Evolutionary conservation across 2,329 filamentous ascomycete species (phyloP).

Genomic region (Epicoccum nigrum): DNA sequence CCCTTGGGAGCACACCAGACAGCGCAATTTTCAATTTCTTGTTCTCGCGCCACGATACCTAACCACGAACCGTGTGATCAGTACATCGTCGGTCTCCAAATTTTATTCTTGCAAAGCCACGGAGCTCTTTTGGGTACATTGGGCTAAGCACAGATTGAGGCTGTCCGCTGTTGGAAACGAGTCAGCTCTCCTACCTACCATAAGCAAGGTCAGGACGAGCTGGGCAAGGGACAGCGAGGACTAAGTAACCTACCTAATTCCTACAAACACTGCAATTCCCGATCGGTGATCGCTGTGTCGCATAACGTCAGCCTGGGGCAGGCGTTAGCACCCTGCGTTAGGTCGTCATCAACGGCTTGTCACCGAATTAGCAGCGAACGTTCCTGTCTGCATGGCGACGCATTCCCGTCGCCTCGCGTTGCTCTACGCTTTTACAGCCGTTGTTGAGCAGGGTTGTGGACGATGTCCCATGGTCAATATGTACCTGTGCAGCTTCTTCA

Average conservation of each 20-base stretch:
- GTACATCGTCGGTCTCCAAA: background rate
- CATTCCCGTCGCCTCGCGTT: conserved; percentile 12
- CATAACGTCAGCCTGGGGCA: background rate
- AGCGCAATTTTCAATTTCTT: conserved; percentile 10
- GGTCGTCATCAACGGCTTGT: conserved; percentile 1
- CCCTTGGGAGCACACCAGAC: conserved; percentile 2
- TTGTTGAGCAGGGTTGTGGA: conserved; percentile 6
- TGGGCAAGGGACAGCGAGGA: conserved; percentile 8
- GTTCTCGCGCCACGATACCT: conserved; percentile 6
- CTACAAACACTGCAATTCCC: conserved; percentile 1
- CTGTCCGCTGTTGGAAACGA: conserved; percentile 8
- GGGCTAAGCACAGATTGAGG: conserved; percentile 3
- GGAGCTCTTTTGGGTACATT: background rate
- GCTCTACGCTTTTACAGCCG: background rate
- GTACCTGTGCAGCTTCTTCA: background rate
- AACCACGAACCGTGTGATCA: too few species aligned
- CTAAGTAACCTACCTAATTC: background rate
- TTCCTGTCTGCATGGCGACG: background rate
- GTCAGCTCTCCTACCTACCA: conserved; percentile 1
- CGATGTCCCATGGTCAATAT: background rate
- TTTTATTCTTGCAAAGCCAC: background rate
- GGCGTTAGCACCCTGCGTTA: background rate
- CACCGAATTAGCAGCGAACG: background rate
- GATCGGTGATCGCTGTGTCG: conserved; percentile 1
- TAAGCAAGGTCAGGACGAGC: background rate